Evolutionary conservation across 2,329 filamentous ascomycete genomes (phyloP).

Genomic region (Myriosclerotinia curreyana): DNA sequence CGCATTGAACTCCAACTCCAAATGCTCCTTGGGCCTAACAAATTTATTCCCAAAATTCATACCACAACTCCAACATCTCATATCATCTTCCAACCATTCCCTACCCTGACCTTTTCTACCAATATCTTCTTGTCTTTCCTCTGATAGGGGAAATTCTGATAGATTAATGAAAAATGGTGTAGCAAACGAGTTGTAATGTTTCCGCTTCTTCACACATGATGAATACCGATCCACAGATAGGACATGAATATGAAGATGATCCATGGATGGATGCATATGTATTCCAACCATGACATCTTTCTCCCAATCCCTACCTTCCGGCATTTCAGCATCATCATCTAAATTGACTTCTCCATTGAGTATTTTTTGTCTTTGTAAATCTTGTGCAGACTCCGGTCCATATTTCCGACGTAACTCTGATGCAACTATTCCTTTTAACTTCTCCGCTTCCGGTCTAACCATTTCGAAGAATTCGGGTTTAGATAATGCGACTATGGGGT

Average conservation of each 20-base stretch:
- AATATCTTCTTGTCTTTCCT: slow-evolving; percentile 40
- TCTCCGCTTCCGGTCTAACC: slow-evolving; percentile 58
- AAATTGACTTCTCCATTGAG: slow-evolving; percentile 56
- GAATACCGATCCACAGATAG: slow-evolving; percentile 77
- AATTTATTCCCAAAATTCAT: slow-evolving; percentile 72
- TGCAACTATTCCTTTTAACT: slow-evolving; percentile 64
- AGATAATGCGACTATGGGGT: slow-evolving; percentile 76
- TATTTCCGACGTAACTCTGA: slow-evolving; percentile 70
- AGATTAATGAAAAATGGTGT: slow-evolving; percentile 80
- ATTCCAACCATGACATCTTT: slow-evolving; percentile 73
- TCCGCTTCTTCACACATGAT: slow-evolving; percentile 68
- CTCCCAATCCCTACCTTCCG: slow-evolving; percentile 73
- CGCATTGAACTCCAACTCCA: slow-evolving; percentile 68
- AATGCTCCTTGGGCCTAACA: slow-evolving; percentile 68
- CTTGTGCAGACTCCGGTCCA: slow-evolving; percentile 59
- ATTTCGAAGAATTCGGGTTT: slow-evolving; percentile 65
- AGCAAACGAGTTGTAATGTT: slow-evolving; percentile 90
- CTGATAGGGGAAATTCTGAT: slow-evolving; percentile 72
- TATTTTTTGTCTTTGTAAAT: slow-evolving; percentile 61
- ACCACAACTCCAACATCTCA: slow-evolving; percentile 84
- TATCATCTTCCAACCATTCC: slow-evolving; percentile 52
- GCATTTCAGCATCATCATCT: slow-evolving; percentile 51
- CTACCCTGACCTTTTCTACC: slow-evolving; percentile 53
- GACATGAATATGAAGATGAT: slow-evolving; percentile 86
- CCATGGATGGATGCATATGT: slow-evolving; percentile 88